Evolutionary conservation across 257 asterid genomes (phyloP), one percentile per base, ranked within the genome.

Genomic region (Salvia hispanica): DNA sequence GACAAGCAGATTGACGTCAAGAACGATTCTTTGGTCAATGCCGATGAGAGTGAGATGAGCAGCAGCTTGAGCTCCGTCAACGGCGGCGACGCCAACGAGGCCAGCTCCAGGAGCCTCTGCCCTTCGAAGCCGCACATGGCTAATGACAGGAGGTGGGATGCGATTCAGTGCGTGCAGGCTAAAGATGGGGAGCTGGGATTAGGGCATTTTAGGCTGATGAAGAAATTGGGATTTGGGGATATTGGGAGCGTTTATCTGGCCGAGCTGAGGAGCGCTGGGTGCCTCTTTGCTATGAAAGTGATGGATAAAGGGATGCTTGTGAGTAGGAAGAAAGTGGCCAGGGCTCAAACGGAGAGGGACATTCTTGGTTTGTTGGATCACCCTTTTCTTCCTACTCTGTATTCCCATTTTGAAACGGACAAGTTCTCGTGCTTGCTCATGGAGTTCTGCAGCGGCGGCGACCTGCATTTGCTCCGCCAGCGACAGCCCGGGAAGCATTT

Each of bases 391-490:
- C 97, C 97, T 0, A 86, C 97, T 25, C 91, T 91, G 16, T 91
- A 91, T 58, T 88, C 96, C 1, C 91, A 85, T 79, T 85, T 91
- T 48, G 97, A 88, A 61, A 91, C 96, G 2, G 97, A 85, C 0
- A 88, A 88, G 71, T 91, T 88, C 62, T 91, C 96, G 28, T 91
- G 97, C 31, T 77, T 91, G 90, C 64, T 91, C 10, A 91, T 91
- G 95, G 97, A 91, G 82, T 91, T 88, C n/a, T 91, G 97, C 82
- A 86, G 91, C 44, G 97, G 97, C 2, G 97, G 97, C 8, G 97
- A 91, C 78, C 89, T 91, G 69, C 97, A 91, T 82, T 79, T 91
- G 76, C 97, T 88, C 42, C 66, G 97, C 78, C 97, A 91, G 78
- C 87, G 91, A 6, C 97, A 88, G 79, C 83, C 79, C 0, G 95